Evolutionary conservation across 2,329 filamentous ascomycete species (phyloP).

Genomic region (Spiromastix sp.): DNA sequence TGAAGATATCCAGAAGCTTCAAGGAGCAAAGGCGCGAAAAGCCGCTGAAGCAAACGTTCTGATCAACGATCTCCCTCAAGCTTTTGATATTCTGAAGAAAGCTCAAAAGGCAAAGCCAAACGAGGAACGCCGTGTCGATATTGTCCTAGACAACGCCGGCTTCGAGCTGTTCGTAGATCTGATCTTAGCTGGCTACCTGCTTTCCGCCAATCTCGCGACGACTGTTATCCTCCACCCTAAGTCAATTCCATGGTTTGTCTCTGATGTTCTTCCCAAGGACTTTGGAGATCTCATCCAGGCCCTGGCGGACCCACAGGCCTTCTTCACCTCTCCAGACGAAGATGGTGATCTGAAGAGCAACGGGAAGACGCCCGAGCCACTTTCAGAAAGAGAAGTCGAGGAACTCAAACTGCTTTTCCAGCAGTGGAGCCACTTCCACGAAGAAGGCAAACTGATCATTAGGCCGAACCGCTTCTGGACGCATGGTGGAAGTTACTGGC

Average conservation of each 20-base stretch:
- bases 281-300: conserved; percentile 73
- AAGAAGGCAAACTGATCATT: conserved; percentile 72
- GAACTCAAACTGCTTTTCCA: conserved; percentile 68
- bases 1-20: conserved; percentile 93
- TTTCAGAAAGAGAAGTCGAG: conserved; percentile 56
- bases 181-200: conserved; percentile 78
- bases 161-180: conserved; percentile 97
- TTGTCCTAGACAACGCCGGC: conserved; percentile 92
- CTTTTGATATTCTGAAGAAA: conserved; percentile 58
- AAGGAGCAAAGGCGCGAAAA: conserved; percentile 79
- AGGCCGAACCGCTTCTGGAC: conserved; percentile 91
- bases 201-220: conserved; percentile 76
- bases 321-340: conserved; percentile 68
- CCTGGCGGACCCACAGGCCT: conserved; percentile 63
- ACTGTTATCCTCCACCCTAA: conserved; percentile 85
- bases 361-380: conserved; percentile 47
- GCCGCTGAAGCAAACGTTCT: conserved; percentile 84
- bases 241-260: conserved; percentile 95
- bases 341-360: conserved; percentile 41
- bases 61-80: conserved; percentile 67
- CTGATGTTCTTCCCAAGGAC: conserved; percentile 79
- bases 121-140: conserved; percentile 68
- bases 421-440: conserved; percentile 70
- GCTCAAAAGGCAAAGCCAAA: conserved; percentile 53
- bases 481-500: conserved; percentile 76